phyloP scores from a whole-genome alignment of 2,329 filamentous ascomycete genomes.

The Dactylellina leptospora region DNA sequence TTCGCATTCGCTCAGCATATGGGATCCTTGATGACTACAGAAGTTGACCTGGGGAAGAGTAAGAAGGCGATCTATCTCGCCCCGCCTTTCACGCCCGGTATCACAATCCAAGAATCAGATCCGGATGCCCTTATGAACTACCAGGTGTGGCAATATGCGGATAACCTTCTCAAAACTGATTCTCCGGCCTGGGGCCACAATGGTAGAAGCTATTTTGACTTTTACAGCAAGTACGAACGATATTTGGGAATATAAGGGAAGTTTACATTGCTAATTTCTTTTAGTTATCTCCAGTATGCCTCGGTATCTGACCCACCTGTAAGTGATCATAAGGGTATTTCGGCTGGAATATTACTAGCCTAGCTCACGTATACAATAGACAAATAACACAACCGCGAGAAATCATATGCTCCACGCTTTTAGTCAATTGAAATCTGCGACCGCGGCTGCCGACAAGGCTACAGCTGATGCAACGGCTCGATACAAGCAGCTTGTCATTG shows the following conservation, averaged over 20 bases:
- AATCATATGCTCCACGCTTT: conserved; percentile 33
- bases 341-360: not conserved
- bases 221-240: conserved; percentile 23
- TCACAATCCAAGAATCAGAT: conserved; percentile 18
- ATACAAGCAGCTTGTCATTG: conserved; percentile 7
- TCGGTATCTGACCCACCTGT: conserved; percentile 3
- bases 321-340: no score
- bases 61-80: conserved; percentile 12
- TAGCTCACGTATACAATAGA: not conserved
- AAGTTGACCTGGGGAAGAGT: not conserved
- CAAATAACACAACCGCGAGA: not conserved
- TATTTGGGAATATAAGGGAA: not conserved
- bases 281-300: conserved; percentile 31
- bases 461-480: conserved; percentile 5
- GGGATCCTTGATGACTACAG: not conserved
- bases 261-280: not conserved
- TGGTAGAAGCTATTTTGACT: conserved; percentile 39
- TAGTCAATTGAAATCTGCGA: conserved; percentile 19
- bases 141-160: conserved; percentile 28
- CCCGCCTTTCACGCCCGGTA: conserved; percentile 23
- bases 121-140: conserved; percentile 28
- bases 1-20: conserved; percentile 21
- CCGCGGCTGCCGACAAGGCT: conserved; percentile 1
- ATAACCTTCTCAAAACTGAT: not conserved
- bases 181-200: conserved; percentile 20